Conservation (phyloP, 306 rosid genomes). For the Prunus davidiana region DNA sequence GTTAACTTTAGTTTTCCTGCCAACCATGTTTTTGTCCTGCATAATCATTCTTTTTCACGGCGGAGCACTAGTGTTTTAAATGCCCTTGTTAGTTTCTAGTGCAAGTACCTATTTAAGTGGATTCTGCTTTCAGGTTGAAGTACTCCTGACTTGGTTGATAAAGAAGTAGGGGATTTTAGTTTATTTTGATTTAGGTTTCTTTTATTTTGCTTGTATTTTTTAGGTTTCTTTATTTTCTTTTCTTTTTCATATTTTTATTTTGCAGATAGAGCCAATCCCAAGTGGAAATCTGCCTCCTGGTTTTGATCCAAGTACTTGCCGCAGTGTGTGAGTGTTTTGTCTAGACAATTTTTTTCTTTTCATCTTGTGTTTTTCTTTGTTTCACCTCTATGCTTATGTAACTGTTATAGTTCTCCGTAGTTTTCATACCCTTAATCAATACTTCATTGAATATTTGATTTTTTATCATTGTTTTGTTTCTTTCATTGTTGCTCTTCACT, state of each 20-base stretch:
- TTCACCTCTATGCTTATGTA: constrained; percentile 22
- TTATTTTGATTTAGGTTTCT: constrained; percentile 28
- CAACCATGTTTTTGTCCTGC: not conserved
- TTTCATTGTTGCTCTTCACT: not conserved
- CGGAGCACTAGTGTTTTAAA: not conserved
- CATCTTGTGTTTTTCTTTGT: constrained; percentile 8
- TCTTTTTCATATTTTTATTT: constrained; percentile 53
- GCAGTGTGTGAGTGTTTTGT: constrained; percentile 99
- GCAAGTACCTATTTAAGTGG: constrained; percentile 1
- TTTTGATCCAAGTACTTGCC: constrained; percentile 99
- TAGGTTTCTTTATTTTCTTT: constrained; percentile 29
- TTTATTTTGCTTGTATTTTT: constrained; percentile 11
- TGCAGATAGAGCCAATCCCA: constrained; percentile 99
- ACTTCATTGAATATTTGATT: not conserved
- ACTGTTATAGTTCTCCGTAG: not conserved
- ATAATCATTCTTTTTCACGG: not conserved
- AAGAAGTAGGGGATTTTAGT: constrained; percentile 18
- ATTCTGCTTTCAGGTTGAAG: constrained; percentile 13
- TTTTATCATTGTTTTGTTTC: not conserved
- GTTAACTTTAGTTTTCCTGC: not conserved
- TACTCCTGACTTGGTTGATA: constrained; percentile 27
- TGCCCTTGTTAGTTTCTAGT: constrained; percentile 5
- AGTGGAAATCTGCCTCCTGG: constrained; percentile 99
- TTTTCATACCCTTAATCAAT: not conserved
- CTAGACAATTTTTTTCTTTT: constrained; percentile 35